A percentile compares a stretch with the other conserved stretches of the same genome.
phyloP scores from a whole-genome alignment of 768 basidiomycete species.

The Punctularia strigosozonata region DNA sequence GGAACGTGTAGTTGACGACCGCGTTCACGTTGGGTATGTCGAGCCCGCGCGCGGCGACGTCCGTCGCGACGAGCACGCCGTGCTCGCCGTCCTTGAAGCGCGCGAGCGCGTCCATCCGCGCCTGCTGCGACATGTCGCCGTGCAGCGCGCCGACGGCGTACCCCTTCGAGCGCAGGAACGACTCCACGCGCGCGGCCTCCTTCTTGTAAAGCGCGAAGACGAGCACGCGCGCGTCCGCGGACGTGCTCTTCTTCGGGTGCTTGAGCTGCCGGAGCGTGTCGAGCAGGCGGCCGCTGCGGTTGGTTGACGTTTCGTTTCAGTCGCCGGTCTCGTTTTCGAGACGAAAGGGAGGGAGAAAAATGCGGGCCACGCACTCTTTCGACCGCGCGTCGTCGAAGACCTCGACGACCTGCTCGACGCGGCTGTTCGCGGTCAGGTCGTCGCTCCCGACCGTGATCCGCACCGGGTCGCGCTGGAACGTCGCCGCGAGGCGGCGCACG shows the following conservation, averaged over 20 bases:
- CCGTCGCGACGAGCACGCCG: constrained; percentile 85
- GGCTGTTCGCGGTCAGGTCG: constrained; percentile 86
- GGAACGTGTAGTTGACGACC: constrained; percentile 97
- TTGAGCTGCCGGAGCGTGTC: constrained; percentile 40
- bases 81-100: constrained; percentile 77
- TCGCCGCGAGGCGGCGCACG: constrained; percentile 77
- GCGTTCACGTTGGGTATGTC: constrained; percentile 94
- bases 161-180: constrained; percentile 59
- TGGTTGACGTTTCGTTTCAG: not conserved
- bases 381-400: constrained; percentile 77
- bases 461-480: constrained; percentile 78
- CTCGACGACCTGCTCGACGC: constrained; percentile 87
- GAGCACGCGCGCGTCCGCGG: constrained; percentile 59
- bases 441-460: constrained; percentile 93
- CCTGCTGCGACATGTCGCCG: constrained; percentile 81
- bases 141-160: constrained; percentile 78
- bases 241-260: constrained; percentile 50
- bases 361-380: constrained; percentile 88
- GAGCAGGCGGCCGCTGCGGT: constrained; percentile 46
- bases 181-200: constrained; percentile 85
- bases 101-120: constrained; percentile 76
- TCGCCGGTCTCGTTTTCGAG: not conserved
- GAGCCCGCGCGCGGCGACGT: constrained; percentile 92
- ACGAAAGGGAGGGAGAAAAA: not conserved
- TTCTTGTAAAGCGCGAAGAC: constrained; percentile 98